Base-by-base conservation (phyloP, 257 asterid genomes). In the Penstemon davidsonii region DNA sequence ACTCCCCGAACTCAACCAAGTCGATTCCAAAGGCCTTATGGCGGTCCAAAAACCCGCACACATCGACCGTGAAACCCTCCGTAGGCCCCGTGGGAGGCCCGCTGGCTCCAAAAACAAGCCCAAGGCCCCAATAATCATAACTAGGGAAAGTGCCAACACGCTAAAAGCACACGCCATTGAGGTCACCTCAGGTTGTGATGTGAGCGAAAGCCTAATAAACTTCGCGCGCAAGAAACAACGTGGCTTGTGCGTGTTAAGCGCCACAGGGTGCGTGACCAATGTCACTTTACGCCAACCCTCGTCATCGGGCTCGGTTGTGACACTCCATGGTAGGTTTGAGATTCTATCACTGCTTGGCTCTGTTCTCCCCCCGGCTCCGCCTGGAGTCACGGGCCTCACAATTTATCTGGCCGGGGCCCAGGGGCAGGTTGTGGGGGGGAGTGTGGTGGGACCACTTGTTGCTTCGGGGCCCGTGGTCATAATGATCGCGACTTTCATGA, bases 101-200 rank as follows among this genome's bases (percentile, higher is more conserved):
- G 83, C 96, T 0, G 98, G 98, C 11, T 92, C 98, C 38, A 92
- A 92, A 73, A 92, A 92, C 90, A 92, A 89, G 76, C 98, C 98
- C 4, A 92, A 92, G 66, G 93, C 98, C 13, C 98, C 98, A 4
- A 86, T 92, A 72, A 85, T 92, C 69, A 92, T 92, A 81, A 86
- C 97, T 2, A 54, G 97, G 67, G 98, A 92, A 81, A 88, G 93
- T 43, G 85, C 91, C 13, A 92, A 90, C 69, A 86, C 96, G 7
- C 84, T 92, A 43, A 75, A 83, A 46, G 97, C 97, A 19, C 97
- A 92, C 47, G 98, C 96, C 0, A 82, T 92, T 87, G 98, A 92
- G 79, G 82, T 92, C 5, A 69, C 74, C 52, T 80, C 97, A 0
- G 97, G 97, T 52, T 82, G 88, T 66, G 96, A 92, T 72, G 75